phyloP scores from a whole-genome alignment of 768 basidiomycete genomes.

The Tricholoma flavovirens region DNA sequence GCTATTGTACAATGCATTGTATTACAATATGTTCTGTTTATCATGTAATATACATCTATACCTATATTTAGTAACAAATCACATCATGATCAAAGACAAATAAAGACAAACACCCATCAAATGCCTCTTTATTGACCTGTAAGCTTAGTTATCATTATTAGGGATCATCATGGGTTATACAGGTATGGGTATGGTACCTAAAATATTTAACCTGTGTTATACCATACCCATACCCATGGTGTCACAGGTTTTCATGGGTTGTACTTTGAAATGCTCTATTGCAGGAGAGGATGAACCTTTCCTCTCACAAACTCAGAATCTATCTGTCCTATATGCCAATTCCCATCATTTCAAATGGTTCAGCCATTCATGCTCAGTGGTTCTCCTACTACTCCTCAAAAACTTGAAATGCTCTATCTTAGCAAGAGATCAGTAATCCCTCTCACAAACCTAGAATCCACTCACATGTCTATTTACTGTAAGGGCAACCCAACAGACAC shows the following conservation, averaged over 20 bases:
- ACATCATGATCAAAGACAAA: too few relatives aligned
- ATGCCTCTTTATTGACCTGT: too few relatives aligned
- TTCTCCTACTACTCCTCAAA: not conserved
- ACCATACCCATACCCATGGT: not conserved
- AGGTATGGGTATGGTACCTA: not conserved
- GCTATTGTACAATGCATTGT: too few relatives aligned
- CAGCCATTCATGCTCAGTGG: not conserved
- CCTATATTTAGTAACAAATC: too few relatives aligned
- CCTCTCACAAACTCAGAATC: not conserved
- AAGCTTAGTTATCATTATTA: too few relatives aligned
- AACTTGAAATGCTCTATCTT: not conserved
- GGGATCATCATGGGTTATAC: not conserved
- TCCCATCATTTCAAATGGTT: not conserved
- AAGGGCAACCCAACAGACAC: too few relatives aligned
- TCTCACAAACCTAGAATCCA: not conserved
- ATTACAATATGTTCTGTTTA: too few relatives aligned
- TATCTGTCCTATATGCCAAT: not conserved
- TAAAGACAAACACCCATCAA: too few relatives aligned
- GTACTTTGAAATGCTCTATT: not conserved
- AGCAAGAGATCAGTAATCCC: not conserved
- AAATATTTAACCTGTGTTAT: not conserved
- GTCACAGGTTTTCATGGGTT: not conserved
- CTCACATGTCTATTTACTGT: not conserved
- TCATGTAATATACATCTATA: too few relatives aligned
- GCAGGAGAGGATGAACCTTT: not conserved